Base-by-base conservation (phyloP, 331 rosid species). In the Ulmus americana region DNA sequence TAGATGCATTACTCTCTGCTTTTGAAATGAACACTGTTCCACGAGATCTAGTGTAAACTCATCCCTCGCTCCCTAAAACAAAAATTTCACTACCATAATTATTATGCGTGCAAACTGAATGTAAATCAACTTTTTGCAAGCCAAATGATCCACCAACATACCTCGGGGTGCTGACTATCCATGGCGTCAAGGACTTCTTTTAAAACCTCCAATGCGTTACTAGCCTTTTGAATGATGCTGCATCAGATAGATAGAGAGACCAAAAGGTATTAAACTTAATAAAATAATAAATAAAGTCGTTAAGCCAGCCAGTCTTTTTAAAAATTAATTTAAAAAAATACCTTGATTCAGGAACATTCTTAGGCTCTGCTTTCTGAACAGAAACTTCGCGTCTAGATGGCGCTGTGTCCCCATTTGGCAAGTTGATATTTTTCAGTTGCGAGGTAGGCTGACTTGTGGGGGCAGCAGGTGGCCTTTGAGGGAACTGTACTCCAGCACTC, bases 31-130 rank as follows among this genome's bases (percentile, higher is more conserved):
- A 71, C 96, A 88, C 61, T 91, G 96, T 70, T 91, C 97, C 45
- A 86, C 96, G 40, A 91, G 96, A 76, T 91, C 97, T 67, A 91
- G 95, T 55, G 95, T 86, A 76, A 91, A 88, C 71, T 91, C 97
- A 45, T 88, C 97, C 53, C 80, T 83, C 74, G 87, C 97, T 53
- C 74, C 97, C 97, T 91, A 60, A 28, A 39, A 45, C 68, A 68
- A 68, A 44, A 68, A 53, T 48, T 35, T 16, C 44, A 14, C 18
- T 55, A 15, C 59, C 35, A 28, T 69, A 61, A 53, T 49, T 43
- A 40, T 13, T 52, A 5, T 44, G 39, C 42, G 66, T 35, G 41
- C 48, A 47, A 52, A 47, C 65, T 62, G 28, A 59, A 45, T 57
- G 45, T 8, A 6, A 50, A 39, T 59, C 46, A 39, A 51, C 11